Conservation (phyloP, 164 flowering plant species). For the Umbilicus rupestris region DNA sequence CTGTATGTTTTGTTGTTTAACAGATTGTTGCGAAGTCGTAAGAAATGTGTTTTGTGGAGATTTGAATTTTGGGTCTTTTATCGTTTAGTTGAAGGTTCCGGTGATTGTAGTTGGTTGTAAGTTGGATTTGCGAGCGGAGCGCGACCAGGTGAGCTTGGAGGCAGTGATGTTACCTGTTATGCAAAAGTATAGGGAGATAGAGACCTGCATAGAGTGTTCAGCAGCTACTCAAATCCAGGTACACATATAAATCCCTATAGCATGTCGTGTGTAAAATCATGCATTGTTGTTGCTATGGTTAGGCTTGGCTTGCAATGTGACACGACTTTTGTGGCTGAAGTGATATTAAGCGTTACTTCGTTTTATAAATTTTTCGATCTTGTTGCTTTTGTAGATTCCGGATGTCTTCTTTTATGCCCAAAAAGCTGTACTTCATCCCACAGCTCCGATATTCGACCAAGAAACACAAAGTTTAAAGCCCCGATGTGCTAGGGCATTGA, state of each 20-base stretch:
- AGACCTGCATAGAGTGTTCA: slow-evolving; percentile 94
- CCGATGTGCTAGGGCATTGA: slow-evolving; percentile 58
- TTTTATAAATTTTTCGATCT: background rate
- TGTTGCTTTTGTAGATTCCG: slow-evolving; percentile 41
- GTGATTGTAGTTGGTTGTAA: slow-evolving; percentile 59
- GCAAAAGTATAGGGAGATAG: slow-evolving; percentile 95
- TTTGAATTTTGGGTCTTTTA: background rate
- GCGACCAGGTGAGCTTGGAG: slow-evolving; percentile 57
- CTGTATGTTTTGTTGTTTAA: background rate
- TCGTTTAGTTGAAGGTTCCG: slow-evolving; percentile 39
- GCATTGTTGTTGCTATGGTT: slow-evolving; percentile 11
- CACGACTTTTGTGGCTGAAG: background rate
- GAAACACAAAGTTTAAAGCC: slow-evolving; percentile 53
- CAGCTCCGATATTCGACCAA: slow-evolving; percentile 64
- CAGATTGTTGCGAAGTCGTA: slow-evolving; percentile 26
- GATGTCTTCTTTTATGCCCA: slow-evolving; percentile 98
- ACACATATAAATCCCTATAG: background rate
- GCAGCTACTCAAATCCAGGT: slow-evolving; percentile 79
- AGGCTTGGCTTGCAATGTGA: no score
- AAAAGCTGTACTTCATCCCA: slow-evolving; percentile 77
- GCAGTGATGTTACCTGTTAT: slow-evolving; percentile 87
- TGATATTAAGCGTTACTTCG: background rate
- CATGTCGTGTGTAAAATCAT: background rate
- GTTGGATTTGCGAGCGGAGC: slow-evolving; percentile 77
- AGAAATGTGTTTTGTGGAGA: slow-evolving; percentile 51